Conservation (phyloP, 2,329 filamentous ascomycete genomes). For the Alternaria ventricosa region DNA sequence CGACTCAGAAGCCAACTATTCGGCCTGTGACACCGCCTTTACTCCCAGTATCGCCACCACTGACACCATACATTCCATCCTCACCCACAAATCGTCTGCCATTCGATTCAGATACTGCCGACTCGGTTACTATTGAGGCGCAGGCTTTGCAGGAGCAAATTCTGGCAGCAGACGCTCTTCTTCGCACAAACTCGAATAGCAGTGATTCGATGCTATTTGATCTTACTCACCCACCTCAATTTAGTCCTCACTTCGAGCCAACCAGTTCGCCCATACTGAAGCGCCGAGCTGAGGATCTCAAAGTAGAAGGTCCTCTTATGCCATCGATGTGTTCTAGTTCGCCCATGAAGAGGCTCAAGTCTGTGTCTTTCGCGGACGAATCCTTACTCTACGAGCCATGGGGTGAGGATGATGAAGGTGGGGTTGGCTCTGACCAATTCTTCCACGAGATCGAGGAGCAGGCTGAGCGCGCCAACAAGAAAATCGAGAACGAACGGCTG, state of each 20-base stretch:
- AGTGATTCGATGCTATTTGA: constrained; percentile 44
- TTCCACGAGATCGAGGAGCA: constrained; percentile 45
- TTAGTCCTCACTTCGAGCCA: constrained; percentile 23
- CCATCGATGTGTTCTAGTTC: constrained; percentile 47
- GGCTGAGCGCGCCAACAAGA: constrained; percentile 44
- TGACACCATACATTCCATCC: constrained; percentile 49
- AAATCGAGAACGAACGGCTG: constrained; percentile 54
- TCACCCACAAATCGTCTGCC: constrained; percentile 48
- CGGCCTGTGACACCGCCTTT: constrained; percentile 56
- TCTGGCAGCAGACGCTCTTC: constrained; percentile 42
- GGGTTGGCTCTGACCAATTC: constrained; percentile 39
- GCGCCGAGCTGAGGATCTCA: constrained; percentile 47
- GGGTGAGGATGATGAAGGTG: not conserved
- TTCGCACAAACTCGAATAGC: constrained; percentile 40
- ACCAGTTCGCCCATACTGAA: constrained; percentile 33
- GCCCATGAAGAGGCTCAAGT: constrained; percentile 50
- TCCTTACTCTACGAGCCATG: constrained; percentile 43
- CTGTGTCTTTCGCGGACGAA: constrained; percentile 48
- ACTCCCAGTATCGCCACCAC: constrained; percentile 52
- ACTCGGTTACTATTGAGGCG: constrained; percentile 44
- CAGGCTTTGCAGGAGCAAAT: constrained; percentile 43
- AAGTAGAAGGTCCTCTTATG: constrained; percentile 56
- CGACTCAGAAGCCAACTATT: constrained; percentile 31
- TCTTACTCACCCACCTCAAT: constrained; percentile 27
- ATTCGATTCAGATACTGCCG: constrained; percentile 45